phyloP scores from a whole-genome alignment of 805 yeast species.

The Ogataea glucozyma region DNA sequence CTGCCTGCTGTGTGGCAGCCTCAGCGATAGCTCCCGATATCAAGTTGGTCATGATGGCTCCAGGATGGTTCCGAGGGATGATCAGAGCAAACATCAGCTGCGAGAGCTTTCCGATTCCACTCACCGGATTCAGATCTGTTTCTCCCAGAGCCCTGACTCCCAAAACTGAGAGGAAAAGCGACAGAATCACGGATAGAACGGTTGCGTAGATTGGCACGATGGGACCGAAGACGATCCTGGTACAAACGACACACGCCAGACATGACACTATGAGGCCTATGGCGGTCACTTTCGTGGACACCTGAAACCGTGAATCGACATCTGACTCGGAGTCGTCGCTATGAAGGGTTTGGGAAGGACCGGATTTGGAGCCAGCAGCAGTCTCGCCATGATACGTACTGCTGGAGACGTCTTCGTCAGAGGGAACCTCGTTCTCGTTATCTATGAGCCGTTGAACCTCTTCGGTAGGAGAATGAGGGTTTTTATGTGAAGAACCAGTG shows the following conservation, averaged over 20 bases:
- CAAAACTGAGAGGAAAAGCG: constrained; percentile 75
- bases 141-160: constrained; percentile 96
- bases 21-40: constrained; percentile 97
- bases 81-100: constrained; percentile 84
- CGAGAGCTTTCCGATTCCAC: constrained; percentile 93
- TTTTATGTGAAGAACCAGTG: neutral
- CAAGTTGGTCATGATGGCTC: constrained; percentile 78
- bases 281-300: constrained; percentile 49
- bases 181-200: constrained; percentile 66
- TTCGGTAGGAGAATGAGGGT: too few relatives aligned
- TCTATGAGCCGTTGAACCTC: constrained; percentile 14
- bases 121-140: constrained; percentile 94
- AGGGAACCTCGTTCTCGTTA: constrained; percentile 14
- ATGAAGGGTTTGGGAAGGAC: neutral
- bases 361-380: neutral
- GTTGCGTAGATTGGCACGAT: constrained; percentile 73
- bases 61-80: constrained; percentile 72
- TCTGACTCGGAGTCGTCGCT: constrained; percentile 22
- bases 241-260: constrained; percentile 62
- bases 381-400: constrained; percentile 26
- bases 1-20: constrained; percentile 99
- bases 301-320: constrained; percentile 46
- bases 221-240: constrained; percentile 67
- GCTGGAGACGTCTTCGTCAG: constrained; percentile 27
- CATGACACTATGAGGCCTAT: constrained; percentile 69